Percentiles rank a stretch among this genome's conserved stretches.
These are phyloP conservation scores for Rosa lucieae DNA, from an alignment of 306 rosid genomes.

Conservation along the genomic window DNA sequence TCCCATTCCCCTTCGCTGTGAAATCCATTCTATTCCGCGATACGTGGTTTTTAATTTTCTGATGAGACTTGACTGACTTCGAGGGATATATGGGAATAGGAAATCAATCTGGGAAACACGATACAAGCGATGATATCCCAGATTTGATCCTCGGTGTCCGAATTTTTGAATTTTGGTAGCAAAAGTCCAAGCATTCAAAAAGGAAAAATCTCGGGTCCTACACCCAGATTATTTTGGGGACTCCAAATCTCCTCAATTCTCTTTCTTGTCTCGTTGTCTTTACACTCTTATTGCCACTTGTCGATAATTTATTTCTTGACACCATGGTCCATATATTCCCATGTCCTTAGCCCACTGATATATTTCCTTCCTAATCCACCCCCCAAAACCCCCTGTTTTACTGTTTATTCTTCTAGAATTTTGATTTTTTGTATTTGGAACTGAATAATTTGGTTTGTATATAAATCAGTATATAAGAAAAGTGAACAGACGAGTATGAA, in stretches of 20 bases:
- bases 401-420: background rate
- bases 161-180: conserved; percentile 9
- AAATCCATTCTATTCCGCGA: background rate
- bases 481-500: too few relatives aligned
- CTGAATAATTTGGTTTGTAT: too few relatives aligned
- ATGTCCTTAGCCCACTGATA: background rate
- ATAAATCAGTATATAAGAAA: too few relatives aligned
- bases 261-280: conserved; percentile 29
- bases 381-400: background rate
- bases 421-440: too few relatives aligned
- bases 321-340: background rate
- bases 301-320: background rate
- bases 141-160: conserved; percentile 21
- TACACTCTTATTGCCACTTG: background rate
- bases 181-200: conserved; percentile 28
- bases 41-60: background rate
- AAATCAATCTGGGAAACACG: conserved; percentile 33
- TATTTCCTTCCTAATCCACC: background rate
- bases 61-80: background rate
- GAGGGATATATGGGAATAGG: background rate
- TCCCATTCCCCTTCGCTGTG: background rate
- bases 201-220: conserved; percentile 25
- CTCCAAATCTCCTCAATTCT: conserved; percentile 40
- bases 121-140: conserved; percentile 17
- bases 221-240: conserved; percentile 33